Conservation (phyloP, 495 filamentous ascomycete species). For the Hypoxylon trugodes region DNA sequence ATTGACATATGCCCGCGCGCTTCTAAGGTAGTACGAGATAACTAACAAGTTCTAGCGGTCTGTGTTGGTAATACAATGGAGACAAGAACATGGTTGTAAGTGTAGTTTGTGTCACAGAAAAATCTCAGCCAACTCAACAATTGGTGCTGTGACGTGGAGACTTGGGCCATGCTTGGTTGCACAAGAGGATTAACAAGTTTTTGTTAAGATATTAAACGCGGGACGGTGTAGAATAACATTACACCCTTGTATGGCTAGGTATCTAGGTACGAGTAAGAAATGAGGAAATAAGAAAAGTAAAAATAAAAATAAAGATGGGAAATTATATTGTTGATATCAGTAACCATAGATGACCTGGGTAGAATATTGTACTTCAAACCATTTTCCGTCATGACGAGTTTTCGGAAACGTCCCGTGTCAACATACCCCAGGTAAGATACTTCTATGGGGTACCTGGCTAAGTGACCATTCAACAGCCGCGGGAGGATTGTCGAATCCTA, state of each 20-base stretch:
- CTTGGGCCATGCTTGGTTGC: conserved; percentile 3
- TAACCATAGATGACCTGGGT: too few species aligned
- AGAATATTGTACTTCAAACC: too few species aligned
- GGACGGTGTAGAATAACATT: not conserved
- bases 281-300: not conserved
- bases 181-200: conserved; percentile 2
- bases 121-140: not conserved
- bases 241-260: not conserved
- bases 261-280: not conserved
- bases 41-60: not conserved
- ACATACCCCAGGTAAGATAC: not conserved
- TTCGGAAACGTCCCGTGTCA: not conserved
- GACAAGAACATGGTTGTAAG: not conserved
- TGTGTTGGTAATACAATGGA: not conserved
- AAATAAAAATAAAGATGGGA: not conserved
- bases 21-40: not conserved
- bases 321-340: conserved; percentile 1
- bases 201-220: not conserved
- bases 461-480: conserved; percentile 1
- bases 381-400: not conserved
- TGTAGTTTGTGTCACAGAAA: not conserved
- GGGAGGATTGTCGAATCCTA: conserved; percentile 12
- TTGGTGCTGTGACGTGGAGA: not conserved
- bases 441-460: too few species aligned
- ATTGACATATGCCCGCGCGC: not conserved